These are phyloP conservation scores for Chalciporus piperatus DNA, from an alignment of 768 basidiomycete genomes.

Conservation along the genomic window DNA sequence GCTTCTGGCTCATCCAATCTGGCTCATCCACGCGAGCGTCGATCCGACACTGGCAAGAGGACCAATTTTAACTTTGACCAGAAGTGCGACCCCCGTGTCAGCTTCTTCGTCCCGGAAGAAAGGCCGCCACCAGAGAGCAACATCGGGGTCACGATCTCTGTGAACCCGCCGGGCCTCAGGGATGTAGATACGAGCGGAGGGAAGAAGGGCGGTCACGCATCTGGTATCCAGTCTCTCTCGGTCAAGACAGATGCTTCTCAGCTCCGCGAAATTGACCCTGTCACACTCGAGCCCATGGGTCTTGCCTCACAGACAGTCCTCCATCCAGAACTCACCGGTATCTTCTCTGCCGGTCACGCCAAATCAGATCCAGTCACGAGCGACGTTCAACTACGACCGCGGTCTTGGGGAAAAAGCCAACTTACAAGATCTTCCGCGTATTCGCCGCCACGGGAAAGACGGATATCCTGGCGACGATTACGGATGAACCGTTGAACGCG, in stretches of 20 bases:
- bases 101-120: no score
- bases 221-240: constrained; percentile 28
- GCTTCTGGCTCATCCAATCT: constrained; percentile 36
- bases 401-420: constrained; percentile 24
- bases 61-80: not conserved
- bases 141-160: constrained; percentile 29
- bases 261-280: constrained; percentile 34
- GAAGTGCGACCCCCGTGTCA: no score
- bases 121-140: no score
- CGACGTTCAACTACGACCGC: constrained; percentile 36
- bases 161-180: constrained; percentile 28
- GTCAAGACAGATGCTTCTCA: constrained; percentile 30
- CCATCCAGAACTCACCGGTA: constrained; percentile 33
- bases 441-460: constrained; percentile 29
- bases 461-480: constrained; percentile 36
- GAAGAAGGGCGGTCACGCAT: constrained; percentile 20
- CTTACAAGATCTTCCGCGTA: constrained; percentile 36
- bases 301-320: constrained; percentile 26
- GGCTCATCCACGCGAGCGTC: constrained; percentile 21
- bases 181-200: constrained; percentile 20
- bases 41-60: constrained; percentile 22
- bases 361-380: constrained; percentile 35
- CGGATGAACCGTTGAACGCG: constrained; percentile 36
- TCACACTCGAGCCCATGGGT: constrained; percentile 37
- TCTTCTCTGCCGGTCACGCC: constrained; percentile 35